phyloP scores from a whole-genome alignment of 768 basidiomycete genomes.

The Termitomyces sp. region DNA sequence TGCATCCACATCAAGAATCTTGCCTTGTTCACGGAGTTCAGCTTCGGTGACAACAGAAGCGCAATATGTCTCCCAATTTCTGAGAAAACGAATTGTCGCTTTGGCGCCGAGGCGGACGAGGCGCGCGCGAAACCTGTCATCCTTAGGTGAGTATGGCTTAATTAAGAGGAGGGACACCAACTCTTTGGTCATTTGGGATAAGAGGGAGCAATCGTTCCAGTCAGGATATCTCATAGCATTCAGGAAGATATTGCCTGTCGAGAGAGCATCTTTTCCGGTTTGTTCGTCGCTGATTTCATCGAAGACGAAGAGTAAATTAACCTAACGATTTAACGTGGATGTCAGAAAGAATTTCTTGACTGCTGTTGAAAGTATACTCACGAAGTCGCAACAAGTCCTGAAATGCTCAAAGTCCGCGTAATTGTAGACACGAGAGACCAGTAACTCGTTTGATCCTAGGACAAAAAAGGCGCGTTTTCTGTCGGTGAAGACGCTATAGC shows the following conservation, averaged over 20 bases:
- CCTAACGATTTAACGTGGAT: conserved; percentile 18
- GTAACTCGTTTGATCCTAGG: conserved; percentile 53
- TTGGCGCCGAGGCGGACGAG: conserved; percentile 39
- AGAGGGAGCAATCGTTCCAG: conserved; percentile 50
- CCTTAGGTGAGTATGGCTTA: conserved; percentile 1
- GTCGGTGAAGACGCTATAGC: conserved; percentile 52
- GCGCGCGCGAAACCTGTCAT: conserved; percentile 46
- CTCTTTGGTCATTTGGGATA: conserved; percentile 59
- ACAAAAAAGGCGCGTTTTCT: conserved; percentile 60
- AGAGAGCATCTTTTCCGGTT: conserved; percentile 45
- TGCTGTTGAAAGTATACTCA: conserved; percentile 22
- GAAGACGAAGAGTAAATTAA: conserved; percentile 59
- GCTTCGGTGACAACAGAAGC: conserved; percentile 56
- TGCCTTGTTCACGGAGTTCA: conserved; percentile 48
- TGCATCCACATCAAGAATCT: conserved; percentile 47
- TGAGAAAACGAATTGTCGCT: conserved; percentile 42
- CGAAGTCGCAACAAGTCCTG: conserved; percentile 57
- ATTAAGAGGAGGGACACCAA: conserved; percentile 22
- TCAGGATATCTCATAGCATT: conserved; percentile 45
- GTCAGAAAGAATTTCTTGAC: not conserved
- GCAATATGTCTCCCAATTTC: conserved; percentile 51
- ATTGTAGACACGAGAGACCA: conserved; percentile 56
- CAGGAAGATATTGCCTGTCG: conserved; percentile 46
- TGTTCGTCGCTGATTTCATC: conserved; percentile 70
- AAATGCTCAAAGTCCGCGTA: conserved; percentile 53